Percentiles rank a stretch among this genome's conserved stretches.
Conservation (phyloP, 106 monocot genomes). For the Cymbidium sinense region DNA sequence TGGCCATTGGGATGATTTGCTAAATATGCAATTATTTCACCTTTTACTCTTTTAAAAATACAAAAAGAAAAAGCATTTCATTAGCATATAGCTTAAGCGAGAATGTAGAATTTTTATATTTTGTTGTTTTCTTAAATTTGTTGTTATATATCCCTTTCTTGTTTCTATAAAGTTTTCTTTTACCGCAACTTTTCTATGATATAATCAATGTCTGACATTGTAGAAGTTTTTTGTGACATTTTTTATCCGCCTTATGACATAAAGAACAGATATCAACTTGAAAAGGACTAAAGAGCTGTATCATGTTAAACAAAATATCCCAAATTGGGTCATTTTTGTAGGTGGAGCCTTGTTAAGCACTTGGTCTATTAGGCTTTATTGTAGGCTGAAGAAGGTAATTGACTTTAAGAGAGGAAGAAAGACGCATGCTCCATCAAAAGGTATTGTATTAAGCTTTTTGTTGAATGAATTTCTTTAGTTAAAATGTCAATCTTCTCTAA, state of each 20-base stretch:
- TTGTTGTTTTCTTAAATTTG: not conserved
- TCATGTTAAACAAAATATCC: conserved; percentile 41
- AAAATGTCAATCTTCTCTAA: not conserved
- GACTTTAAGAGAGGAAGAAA: conserved; percentile 24
- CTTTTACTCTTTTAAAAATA: not conserved
- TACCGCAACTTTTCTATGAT: not conserved
- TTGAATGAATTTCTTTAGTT: not conserved
- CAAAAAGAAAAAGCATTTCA: not conserved
- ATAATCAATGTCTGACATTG: not conserved
- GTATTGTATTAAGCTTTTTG: conserved; percentile 14
- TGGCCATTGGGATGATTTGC: not conserved
- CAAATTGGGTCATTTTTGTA: conserved; percentile 81
- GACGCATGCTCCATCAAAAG: conserved; percentile 24
- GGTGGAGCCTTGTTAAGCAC: conserved; percentile 82
- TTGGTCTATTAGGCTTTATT: conserved; percentile 56
- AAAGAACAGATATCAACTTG: conserved; percentile 25
- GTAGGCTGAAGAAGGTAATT: conserved; percentile 68
- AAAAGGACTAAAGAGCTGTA: conserved; percentile 33
- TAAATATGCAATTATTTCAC: not conserved
- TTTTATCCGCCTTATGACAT: conserved; percentile 35
- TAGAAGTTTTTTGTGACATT: not conserved
- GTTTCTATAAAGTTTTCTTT: not conserved
- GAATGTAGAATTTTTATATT: not conserved
- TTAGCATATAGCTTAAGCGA: not conserved
- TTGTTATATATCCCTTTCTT: not conserved